phyloP scores from a whole-genome alignment of 1,284 basidiomycete species.

The Tausonia pullulans region DNA sequence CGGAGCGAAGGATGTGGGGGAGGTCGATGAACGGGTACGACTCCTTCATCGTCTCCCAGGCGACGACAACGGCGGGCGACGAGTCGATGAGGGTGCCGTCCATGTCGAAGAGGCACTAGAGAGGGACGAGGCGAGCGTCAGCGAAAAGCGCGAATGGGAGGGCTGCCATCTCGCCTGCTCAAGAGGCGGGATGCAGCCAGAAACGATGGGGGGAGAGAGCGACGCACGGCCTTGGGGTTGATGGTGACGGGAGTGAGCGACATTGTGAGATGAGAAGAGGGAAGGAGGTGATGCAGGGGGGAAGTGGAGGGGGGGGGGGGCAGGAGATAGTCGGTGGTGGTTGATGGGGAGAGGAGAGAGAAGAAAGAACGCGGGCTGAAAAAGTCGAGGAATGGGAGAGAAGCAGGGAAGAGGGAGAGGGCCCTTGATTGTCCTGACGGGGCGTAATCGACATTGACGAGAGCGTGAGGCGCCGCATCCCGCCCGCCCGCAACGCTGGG shows the following conservation, averaged over 20 bases:
- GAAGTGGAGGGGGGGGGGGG: neutral
- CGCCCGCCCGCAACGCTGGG: no score
- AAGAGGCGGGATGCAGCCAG: neutral
- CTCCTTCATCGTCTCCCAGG: conserved; percentile 16
- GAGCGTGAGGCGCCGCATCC: no score
- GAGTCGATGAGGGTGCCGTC: conserved; percentile 19
- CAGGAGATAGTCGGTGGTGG: neutral
- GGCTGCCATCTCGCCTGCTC: neutral
- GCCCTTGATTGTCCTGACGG: neutral
- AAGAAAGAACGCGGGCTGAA: neutral
- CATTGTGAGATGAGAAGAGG: neutral
- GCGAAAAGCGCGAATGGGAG: neutral
- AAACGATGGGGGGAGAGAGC: neutral
- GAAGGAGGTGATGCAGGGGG: neutral
- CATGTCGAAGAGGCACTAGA: conserved; percentile 15
- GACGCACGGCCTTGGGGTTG: conserved; percentile 1
- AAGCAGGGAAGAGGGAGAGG: neutral
- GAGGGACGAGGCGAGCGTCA: neutral
- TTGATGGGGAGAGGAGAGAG: neutral
- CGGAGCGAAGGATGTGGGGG: conserved; percentile 16
- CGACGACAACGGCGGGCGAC: conserved; percentile 15
- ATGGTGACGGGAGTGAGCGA: neutral
- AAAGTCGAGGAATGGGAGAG: neutral
- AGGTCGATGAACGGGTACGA: conserved; percentile 17
- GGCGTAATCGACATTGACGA: no score